A percentile compares a stretch with the other conserved stretches of the same genome.
These are phyloP conservation scores for Pseudocercospora pini-densiflorae DNA, from an alignment of 2,329 filamentous ascomycete genomes.

Conservation along the genomic window DNA sequence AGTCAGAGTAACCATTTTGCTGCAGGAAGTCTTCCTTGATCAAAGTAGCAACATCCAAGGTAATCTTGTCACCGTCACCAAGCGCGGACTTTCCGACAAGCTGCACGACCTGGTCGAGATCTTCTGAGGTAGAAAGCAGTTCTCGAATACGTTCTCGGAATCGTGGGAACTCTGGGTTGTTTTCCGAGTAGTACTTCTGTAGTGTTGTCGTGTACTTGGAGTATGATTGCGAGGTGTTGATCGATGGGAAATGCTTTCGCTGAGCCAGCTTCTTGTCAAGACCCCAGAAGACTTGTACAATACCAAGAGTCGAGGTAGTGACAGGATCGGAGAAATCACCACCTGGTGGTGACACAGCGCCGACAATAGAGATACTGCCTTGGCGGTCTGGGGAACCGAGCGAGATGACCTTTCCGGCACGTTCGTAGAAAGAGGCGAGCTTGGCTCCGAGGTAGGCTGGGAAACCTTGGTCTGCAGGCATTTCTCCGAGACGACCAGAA, in stretches of 20 bases:
- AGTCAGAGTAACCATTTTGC: slow-evolving; percentile 98
- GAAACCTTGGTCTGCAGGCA: slow-evolving; percentile 99
- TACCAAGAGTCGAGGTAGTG: slow-evolving; percentile 89
- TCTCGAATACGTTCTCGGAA: slow-evolving; percentile 93
- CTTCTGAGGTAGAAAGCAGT: slow-evolving; percentile 91
- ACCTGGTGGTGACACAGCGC: slow-evolving; percentile 94
- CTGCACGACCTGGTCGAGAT: slow-evolving; percentile 98
- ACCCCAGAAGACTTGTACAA: slow-evolving; percentile 99
- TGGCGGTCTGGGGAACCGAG: slow-evolving; percentile 87
- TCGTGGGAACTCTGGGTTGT: slow-evolving; percentile 91
- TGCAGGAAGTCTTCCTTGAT: slow-evolving; percentile 99
- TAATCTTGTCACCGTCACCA: slow-evolving; percentile 98
- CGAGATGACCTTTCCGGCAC: slow-evolving; percentile 83
- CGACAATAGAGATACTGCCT: slow-evolving; percentile 96
- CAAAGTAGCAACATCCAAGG: slow-evolving; percentile 85
- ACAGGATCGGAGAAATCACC: slow-evolving; percentile 99
- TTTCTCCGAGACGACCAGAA: slow-evolving; percentile 97
- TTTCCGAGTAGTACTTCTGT: slow-evolving; percentile 92
- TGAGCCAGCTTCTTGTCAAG: slow-evolving; percentile 99
- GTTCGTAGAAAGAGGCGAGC: slow-evolving; percentile 98
- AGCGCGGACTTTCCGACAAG: slow-evolving; percentile 96
- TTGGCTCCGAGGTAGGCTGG: slow-evolving; percentile 96
- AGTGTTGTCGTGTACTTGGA: slow-evolving; percentile 91
- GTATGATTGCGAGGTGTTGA: slow-evolving; percentile 95
- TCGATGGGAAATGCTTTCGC: slow-evolving; percentile 98